Base-by-base conservation (phyloP, 2,329 filamentous ascomycete species). In the Dothideomycetes sp. region DNA sequence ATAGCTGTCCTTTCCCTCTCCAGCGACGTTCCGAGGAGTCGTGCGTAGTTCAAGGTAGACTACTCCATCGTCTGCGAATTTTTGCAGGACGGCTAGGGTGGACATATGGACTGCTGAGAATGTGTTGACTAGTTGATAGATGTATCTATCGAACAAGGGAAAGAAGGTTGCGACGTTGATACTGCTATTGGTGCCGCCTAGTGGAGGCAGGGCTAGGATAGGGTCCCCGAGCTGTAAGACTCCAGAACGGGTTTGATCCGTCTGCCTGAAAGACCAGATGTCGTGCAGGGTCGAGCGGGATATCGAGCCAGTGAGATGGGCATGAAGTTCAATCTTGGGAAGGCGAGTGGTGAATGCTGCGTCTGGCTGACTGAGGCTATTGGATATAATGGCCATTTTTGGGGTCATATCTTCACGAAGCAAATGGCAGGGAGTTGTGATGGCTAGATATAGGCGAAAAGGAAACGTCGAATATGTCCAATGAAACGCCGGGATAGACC, bases 1-100 rank as follows among this genome's bases (percentile, higher is more conserved):
- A 57, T 91, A 89, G 39, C 66, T 64, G 3, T 71, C 69, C 46
- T 77, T 76, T 17, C 60, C 60, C 4, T 65, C 63, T 0, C 59
- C 54, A 3, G 70, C 65, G 24, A 80, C 73, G 2, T 71, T 68
- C 38, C 85, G 75, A 1, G 85, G 85, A 1, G 84, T 91, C 1
- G 84, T 89, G 32, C 85, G 77, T 17, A 91, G 72, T 56, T 93
- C 85, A 10, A 88, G 69, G 54, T 91, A 89, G 41, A 74, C 69
- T 12, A 89, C 79, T 27, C 82, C 81, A 52, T 91, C 84, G 18
- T 59, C 56, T 37, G 72, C 66, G 52, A 91, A 93, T 50, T 77
- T 72, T 15, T 63, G 45, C 5, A 86, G 67, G 33, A 88, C 82
- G 4, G 73, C 69, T 31, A 61, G 64, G 1, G 83, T 86, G 18